These are phyloP conservation scores for Sicyos edulis DNA, from an alignment of 306 rosid species.

Conservation along the genomic window DNA sequence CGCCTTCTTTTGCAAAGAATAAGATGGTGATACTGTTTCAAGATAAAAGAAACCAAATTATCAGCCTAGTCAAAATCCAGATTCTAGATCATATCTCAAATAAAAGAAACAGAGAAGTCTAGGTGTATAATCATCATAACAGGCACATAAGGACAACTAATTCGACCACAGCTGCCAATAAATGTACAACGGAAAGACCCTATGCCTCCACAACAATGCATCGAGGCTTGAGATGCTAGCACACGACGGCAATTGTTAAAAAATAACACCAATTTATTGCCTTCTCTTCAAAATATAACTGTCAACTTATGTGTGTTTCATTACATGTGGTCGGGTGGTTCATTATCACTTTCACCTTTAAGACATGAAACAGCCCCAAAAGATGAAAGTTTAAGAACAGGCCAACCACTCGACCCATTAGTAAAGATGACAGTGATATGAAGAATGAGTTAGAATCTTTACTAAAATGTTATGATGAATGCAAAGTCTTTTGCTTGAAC, in stretches of 20 bases:
- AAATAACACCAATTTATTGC: not conserved
- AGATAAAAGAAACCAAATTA: slow-evolving; percentile 30
- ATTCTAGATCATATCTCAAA: not conserved
- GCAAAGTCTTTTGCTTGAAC: not conserved
- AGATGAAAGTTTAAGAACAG: not conserved
- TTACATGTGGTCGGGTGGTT: not conserved
- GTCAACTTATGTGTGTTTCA: not conserved
- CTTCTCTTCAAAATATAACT: slow-evolving; percentile 1
- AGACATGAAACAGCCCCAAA: not conserved
- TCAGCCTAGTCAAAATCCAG: not conserved
- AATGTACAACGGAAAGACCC: not conserved
- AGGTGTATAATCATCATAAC: not conserved
- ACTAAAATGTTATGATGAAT: not conserved
- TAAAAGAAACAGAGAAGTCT: not conserved
- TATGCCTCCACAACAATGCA: not conserved
- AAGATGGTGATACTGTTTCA: slow-evolving; percentile 62
- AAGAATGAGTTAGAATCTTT: not conserved
- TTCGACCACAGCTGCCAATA: not conserved
- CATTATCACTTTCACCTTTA: not conserved
- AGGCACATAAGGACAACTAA: not conserved
- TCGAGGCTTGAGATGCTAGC: not conserved
- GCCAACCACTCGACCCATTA: not conserved
- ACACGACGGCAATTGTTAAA: not conserved
- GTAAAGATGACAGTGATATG: not conserved
- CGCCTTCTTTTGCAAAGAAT: slow-evolving; percentile 93